Evolutionary conservation across 78 protist genomes (phyloP), one percentile per base, ranked within the genome.

Genomic region (Cavenderia fasciculata): DNA sequence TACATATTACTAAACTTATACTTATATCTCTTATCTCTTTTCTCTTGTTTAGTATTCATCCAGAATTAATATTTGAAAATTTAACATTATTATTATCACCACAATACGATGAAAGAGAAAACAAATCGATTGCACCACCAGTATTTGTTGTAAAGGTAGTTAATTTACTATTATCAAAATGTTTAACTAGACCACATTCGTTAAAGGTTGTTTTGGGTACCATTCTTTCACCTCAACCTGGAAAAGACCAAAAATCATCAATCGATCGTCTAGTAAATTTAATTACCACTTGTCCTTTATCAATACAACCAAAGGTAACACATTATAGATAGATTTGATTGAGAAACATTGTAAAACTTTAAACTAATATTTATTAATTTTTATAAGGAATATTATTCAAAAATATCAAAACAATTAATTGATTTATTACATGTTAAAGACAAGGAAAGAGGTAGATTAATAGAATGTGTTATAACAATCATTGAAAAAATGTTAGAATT

Each of bases 11-110:
- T n/a, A n/a, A n/a, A n/a, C n/a, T n/a, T n/a, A n/a, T n/a, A n/a
- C n/a, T n/a, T n/a, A n/a, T n/a, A n/a, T n/a, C n/a, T n/a, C n/a
- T n/a, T n/a, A n/a, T n/a, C n/a, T 44, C 49, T 44, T 11, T 44
- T 44, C 10, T 44, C 6, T 44, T 44, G 10, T 11, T 25, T 23
- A 44, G 70, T 10, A 33, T 82, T 21, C 44, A 82, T 43, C 90
- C 90, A 27, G 90, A 82, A n/a, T n/a, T 82, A 12, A 74, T 82
- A 29, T 82, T 82, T 57, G 90, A 82, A 56, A 52, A 76, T 19
- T 31, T 82, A 23, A 68, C 56, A 36, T 27, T 82, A 33, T 34
- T 82, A 19, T 14, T 82, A 19, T n/a, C 56, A 18, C 27, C 72
- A 4, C 25, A 19, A 19, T 19, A 19, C 38, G 62, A 56, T 56